Evolutionary conservation across 352 stramenopile genomes (phyloP), one percentile per base, ranked within the genome.

Genomic region (Globisporangium megalacanthum): DNA sequence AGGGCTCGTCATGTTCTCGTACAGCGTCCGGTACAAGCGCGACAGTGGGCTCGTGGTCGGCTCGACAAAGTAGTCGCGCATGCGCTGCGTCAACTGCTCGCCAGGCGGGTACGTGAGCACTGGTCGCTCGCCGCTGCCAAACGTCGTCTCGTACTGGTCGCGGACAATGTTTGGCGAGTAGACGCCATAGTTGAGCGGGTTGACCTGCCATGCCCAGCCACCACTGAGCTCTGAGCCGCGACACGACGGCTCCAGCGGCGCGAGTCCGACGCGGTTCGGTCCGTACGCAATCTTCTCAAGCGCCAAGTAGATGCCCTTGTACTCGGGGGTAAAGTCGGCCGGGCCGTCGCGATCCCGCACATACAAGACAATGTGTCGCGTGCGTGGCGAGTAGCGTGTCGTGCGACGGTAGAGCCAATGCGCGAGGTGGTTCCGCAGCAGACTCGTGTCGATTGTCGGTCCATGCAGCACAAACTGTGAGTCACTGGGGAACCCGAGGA

Each of bases 381-480:
- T 75, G 22, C 81, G 80, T 7, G 83, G 67, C 22, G 80, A 86
- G 62, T 91, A 93, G 10, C 83, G 78, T 22, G 73, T 68, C 13
- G 80, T 91, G 17, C 68, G 60, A 11, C 83, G 83, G 53, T 78
- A 93, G 33, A 93, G 45, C 76, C 77, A 90, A 54, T 93, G 80
- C n/a, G 80, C 80, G 51, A 93, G 62, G 62, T 93, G 83, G 66
- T 93, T 93, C 50, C 83, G 80, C 50, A 89, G 54, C 53, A 93
- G 29, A 7, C 68, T 82, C 55, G 76, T 81, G 68, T 93, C 83
- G 14, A 91, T 49, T 61, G 75, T 88, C 6, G 83, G 83, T 0
- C 83, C 83, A 45, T 93, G 89, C 49, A 93, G 75, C 17, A 90
- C 70, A 61, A 88, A 93, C 3, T 70, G 69, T 49, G 72, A 73